Evolutionary conservation across 495 filamentous ascomycete species (phyloP).

Genomic region (Parmelia sp.): DNA sequence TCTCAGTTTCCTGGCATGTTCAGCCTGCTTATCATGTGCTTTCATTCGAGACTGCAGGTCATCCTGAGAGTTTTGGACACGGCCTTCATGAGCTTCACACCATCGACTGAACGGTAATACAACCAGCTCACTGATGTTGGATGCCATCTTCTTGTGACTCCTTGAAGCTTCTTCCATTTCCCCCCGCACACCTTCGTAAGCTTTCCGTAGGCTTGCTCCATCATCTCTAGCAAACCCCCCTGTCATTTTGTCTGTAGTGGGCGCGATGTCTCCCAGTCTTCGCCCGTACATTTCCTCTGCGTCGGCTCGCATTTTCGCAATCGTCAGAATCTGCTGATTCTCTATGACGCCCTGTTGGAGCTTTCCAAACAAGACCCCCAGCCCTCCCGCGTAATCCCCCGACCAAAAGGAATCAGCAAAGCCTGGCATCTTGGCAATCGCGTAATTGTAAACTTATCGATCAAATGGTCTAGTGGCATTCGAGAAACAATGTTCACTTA

Average conservation of each 20-base stretch:
- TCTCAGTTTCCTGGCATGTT: constrained; percentile 81
- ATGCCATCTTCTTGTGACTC: constrained; percentile 89
- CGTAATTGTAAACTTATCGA: neutral
- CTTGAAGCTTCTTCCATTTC: constrained; percentile 91
- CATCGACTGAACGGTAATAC: constrained; percentile 89
- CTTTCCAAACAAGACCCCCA: constrained; percentile 94
- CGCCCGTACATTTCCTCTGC: constrained; percentile 86
- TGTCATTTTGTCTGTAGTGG: constrained; percentile 69
- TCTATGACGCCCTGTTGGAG: constrained; percentile 93
- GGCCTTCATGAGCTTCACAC: constrained; percentile 88
- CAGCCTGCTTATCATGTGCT: constrained; percentile 84
- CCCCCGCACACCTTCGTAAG: constrained; percentile 87
- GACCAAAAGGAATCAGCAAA: constrained; percentile 97
- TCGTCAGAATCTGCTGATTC: constrained; percentile 85
- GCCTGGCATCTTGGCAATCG: constrained; percentile 56
- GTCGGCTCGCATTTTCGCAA: constrained; percentile 92
- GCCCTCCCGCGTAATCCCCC: constrained; percentile 82
- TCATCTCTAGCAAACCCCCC: constrained; percentile 92
- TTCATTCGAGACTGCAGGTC: constrained; percentile 86
- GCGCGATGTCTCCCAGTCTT: constrained; percentile 73
- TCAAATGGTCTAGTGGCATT: neutral
- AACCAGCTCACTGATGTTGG: constrained; percentile 92
- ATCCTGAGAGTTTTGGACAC: constrained; percentile 88
- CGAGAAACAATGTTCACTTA: neutral
- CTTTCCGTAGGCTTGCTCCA: constrained; percentile 93